Base-by-base conservation (phyloP, 352 stramenopile genomes). In the Phytophthora cryptogea region DNA sequence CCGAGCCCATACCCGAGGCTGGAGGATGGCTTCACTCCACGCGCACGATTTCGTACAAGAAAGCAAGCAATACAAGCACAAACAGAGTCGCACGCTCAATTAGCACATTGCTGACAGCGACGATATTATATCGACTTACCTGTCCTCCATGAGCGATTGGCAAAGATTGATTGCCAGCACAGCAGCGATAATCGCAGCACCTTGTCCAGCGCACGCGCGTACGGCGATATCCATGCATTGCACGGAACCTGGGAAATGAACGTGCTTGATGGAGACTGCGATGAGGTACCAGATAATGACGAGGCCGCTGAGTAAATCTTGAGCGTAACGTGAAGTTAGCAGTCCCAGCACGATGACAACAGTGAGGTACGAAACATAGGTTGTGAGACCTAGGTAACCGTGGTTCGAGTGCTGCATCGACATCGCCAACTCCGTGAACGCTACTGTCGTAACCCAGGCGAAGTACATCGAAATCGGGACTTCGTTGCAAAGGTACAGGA, bases 401-500 rank as follows among this genome's bases (percentile, higher is more conserved):
- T 86, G 63, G 35, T 64, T 74, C 7, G 73, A 72, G 33, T 82
- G 58, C 56, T 93, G 83, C 54, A 91, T 76, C 26, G 80, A 68
- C 70, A 91, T 86, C 23, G 83, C 80, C 17, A 91, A 31, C 35
- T 91, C 69, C 8, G 76, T 80, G 50, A 90, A 87, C 42, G 80
- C 78, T 8, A 79, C 61, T 36, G 74, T 82, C 1, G 81, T 91
- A 44, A 93, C 80, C 83, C 83, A 93, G 8, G 73, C 77, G 68
- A 93, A 90, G 67, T 93, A 93, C 60, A 86, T 61, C 8, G 81
- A 81, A 58, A 91, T 82, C 10, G 84, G 78, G 16, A 91, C 56
- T 50, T 91, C 80, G 42, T 86, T 90, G 70, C 81, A 91, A 32
- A 88, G 28, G 65, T 91, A 91, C 27, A 77, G 36, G n/a, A 70